Evolutionary conservation across 345 rosid genomes (phyloP).

Genomic region (Hypericum androsaemum): DNA sequence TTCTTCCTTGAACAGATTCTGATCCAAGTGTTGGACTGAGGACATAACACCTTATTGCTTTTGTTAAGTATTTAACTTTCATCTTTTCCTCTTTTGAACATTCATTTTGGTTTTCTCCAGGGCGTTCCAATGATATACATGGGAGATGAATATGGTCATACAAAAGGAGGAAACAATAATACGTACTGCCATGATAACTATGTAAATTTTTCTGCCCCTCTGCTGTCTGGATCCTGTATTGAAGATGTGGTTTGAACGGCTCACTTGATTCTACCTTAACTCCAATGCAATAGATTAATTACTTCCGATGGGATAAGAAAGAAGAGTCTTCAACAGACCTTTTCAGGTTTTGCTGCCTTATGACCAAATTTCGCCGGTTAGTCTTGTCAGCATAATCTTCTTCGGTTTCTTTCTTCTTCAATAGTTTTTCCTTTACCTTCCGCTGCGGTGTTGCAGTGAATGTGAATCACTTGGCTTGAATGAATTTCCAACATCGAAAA

Average conservation of each 20-base stretch:
- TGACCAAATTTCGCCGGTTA: slow-evolving; percentile 78
- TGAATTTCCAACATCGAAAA: slow-evolving; percentile 82
- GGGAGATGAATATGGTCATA: slow-evolving; percentile 99
- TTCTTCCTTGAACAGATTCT: no score
- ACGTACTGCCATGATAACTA: slow-evolving; percentile 90
- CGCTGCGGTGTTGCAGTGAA: slow-evolving; percentile 43
- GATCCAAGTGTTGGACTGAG: no score
- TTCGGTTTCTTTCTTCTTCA: slow-evolving; percentile 2
- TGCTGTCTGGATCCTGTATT: neutral
- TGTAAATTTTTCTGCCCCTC: slow-evolving; percentile 33
- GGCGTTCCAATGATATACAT: slow-evolving; percentile 95
- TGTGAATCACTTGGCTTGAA: slow-evolving; percentile 75
- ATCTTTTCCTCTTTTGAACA: neutral
- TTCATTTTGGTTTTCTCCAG: slow-evolving; percentile 33
- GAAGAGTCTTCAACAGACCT: slow-evolving; percentile 70
- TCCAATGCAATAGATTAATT: slow-evolving; percentile 49
- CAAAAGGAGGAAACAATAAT: slow-evolving; percentile 94
- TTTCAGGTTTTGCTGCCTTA: slow-evolving; percentile 69
- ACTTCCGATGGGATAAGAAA: slow-evolving; percentile 84
- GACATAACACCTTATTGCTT: neutral
- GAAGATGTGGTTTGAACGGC: slow-evolving; percentile 2
- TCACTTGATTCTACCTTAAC: slow-evolving; percentile 11
- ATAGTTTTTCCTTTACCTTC: neutral
- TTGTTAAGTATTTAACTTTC: neutral
- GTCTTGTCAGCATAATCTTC: slow-evolving; percentile 6